Conservation (phyloP, 441 rosid genomes). For the Jatropha multifida region DNA sequence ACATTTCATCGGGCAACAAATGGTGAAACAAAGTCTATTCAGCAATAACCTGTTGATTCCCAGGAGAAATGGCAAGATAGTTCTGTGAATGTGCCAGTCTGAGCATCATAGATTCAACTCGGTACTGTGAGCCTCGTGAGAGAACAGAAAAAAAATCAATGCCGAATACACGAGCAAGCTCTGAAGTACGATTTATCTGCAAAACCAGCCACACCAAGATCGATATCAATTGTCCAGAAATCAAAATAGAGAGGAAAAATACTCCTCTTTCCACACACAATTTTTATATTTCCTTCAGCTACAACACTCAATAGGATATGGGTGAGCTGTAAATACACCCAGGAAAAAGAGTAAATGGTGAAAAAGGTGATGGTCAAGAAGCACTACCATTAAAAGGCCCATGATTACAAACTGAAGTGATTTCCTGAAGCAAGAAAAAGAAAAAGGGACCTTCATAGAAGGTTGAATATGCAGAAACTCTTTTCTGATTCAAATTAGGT, state of each 20-base stretch:
- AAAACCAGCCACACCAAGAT: conserved; percentile 32
- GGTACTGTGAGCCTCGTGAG: conserved; percentile 97
- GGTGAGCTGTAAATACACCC: too few species aligned
- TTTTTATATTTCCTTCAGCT: too few species aligned
- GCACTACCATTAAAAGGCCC: neutral
- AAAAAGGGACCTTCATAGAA: too few species aligned
- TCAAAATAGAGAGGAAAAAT: neutral
- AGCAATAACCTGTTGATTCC: conserved; percentile 74
- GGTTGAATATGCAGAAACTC: too few species aligned
- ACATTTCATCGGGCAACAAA: neutral
- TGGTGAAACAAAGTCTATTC: neutral
- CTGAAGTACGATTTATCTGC: conserved; percentile 98
- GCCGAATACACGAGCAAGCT: conserved; percentile 98
- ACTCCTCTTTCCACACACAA: neutral
- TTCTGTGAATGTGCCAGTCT: conserved; percentile 96
- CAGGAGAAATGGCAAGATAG: conserved; percentile 96
- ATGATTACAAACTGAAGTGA: neutral
- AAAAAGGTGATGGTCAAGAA: neutral
- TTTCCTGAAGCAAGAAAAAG: neutral
- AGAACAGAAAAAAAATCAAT: conserved; percentile 98
- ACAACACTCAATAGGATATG: too few species aligned
- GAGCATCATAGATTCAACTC: conserved; percentile 97
- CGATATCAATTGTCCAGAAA: neutral
- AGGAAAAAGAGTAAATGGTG: too few species aligned
- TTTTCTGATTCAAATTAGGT: too few species aligned